Evolutionary conservation across 805 yeast species (phyloP), one percentile per base, ranked within the genome.

Genomic region (Nakazawaea sp.): DNA sequence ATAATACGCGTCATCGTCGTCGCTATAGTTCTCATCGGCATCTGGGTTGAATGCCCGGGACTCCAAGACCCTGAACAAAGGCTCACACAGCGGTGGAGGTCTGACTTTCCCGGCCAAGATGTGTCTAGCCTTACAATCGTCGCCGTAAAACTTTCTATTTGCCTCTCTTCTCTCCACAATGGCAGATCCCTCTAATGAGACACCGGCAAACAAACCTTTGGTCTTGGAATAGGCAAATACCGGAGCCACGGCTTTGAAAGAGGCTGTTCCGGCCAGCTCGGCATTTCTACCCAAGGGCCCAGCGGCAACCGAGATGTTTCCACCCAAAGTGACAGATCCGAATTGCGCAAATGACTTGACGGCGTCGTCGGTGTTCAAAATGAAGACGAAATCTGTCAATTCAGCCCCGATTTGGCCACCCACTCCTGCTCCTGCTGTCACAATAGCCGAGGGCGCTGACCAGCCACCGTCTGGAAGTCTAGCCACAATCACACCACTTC

Each of bases 371-470:
- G 84, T 76, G 63, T 92, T 90, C 46, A 90, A 70, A 43, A 92
- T 89, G 56, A 90, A 90, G 20, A 90, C 96, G 54, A 90, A 90
- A 64, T 90, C 97, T 2, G 98, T 90, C 51, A 90, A 66, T 57
- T 90, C 98, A 7, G 96, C 89, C 29, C 98, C 98, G 46, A 92
- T 75, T 64, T 88, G 94, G 30, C 98, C 98, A 42, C 98, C 98
- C 5, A 92, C 97, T 52, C 98, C 97, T 4, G 97, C 97, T 50
- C 97, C 98, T 3, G 95, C 97, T 17, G 97, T 85, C 36, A 78
- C 81, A 46, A 92, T 81, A 8, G 97, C 98, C 2, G 95, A 81
- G 1, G 98, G 98, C 3, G 97, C 95, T 11, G 97, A 88, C 98
- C 98, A 90, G 0, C 83, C 61, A 1, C 97, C 97, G 59, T 92